Percentiles rank a stretch among this genome's conserved stretches.
Conservation (phyloP, 192 early-diverging fungal genomes). For the Coemansia interrupta region DNA sequence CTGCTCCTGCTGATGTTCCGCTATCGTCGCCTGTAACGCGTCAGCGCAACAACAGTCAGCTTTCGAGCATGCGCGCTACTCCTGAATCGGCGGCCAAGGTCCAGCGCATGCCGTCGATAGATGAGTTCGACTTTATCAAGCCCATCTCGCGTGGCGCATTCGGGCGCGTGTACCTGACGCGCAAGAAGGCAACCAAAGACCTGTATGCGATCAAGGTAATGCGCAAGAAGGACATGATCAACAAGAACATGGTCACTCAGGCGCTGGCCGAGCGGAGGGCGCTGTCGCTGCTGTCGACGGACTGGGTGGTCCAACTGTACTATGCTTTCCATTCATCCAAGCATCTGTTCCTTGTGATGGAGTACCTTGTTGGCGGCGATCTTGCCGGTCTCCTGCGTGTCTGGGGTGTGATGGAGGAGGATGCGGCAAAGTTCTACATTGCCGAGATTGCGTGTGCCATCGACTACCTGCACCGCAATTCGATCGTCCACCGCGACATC, state of each 20-base stretch:
- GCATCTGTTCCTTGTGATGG: slow-evolving; percentile 87
- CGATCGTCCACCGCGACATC: slow-evolving; percentile 84
- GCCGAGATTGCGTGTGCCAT: slow-evolving; percentile 87
- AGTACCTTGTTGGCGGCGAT: slow-evolving; percentile 87
- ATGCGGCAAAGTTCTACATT: slow-evolving; percentile 82
- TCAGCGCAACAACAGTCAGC: slow-evolving; percentile 46
- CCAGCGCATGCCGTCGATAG: slow-evolving; percentile 73
- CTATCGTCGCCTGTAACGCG: slow-evolving; percentile 37
- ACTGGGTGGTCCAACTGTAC: slow-evolving; percentile 89
- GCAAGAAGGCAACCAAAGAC: slow-evolving; percentile 82
- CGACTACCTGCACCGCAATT: slow-evolving; percentile 85
- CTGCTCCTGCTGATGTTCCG: slow-evolving; percentile 12
- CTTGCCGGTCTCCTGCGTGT: slow-evolving; percentile 70
- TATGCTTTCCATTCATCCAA: slow-evolving; percentile 89
- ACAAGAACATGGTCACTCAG: slow-evolving; percentile 94
- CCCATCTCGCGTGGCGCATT: slow-evolving; percentile 93
- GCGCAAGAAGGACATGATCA: slow-evolving; percentile 90
- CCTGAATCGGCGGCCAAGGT: slow-evolving; percentile 36
- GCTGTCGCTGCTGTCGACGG: slow-evolving; percentile 70
- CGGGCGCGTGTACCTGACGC: slow-evolving; percentile 84
- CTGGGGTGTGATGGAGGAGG: slow-evolving; percentile 74
- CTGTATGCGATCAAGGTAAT: slow-evolving; percentile 90
- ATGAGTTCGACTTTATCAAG: slow-evolving; percentile 93
- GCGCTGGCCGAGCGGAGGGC: slow-evolving; percentile 84
- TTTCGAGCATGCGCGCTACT: slow-evolving; percentile 31